Evolutionary conservation across 768 basidiomycete genomes (phyloP).

Genomic region (Tephrocybe sp.): DNA sequence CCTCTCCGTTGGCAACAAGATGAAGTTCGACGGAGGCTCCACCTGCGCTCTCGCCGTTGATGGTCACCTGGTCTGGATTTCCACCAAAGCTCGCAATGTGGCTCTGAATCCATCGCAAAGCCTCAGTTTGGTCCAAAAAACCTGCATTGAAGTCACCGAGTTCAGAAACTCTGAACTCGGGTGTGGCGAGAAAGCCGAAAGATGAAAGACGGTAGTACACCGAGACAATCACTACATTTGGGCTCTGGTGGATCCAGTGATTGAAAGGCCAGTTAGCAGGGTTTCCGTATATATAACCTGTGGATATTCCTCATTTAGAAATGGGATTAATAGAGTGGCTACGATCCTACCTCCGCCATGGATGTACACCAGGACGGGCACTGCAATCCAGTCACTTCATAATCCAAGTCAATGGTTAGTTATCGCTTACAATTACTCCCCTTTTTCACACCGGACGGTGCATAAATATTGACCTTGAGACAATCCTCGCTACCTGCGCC

Average conservation of each 20-base stretch:
- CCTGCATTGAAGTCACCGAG: constrained; percentile 20
- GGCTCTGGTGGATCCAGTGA: constrained; percentile 62
- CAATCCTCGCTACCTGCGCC: constrained; percentile 70
- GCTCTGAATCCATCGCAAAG: constrained; percentile 62
- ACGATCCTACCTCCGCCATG: constrained; percentile 44
- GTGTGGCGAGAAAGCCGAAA: constrained; percentile 60
- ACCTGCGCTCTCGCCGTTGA: constrained; percentile 64
- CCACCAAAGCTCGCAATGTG: constrained; percentile 68
- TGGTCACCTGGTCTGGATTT: constrained; percentile 53
- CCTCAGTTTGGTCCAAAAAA: constrained; percentile 55
- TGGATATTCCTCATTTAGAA: neutral
- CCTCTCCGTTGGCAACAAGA: constrained; percentile 42
- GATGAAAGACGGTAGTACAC: constrained; percentile 66
- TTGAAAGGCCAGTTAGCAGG: constrained; percentile 68
- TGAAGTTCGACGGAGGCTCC: constrained; percentile 59
- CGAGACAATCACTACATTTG: constrained; percentile 62
- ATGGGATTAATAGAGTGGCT: neutral
- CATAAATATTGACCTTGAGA: constrained; percentile 65
- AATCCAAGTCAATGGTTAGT: neutral
- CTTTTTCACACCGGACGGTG: constrained; percentile 46
- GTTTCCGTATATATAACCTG: constrained; percentile 60
- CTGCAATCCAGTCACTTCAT: too few species aligned
- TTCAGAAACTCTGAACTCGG: constrained; percentile 45
- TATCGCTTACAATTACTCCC: constrained; percentile 45
- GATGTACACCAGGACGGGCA: constrained; percentile 48